Evolutionary conservation across 2,329 filamentous ascomycete species (phyloP).

Genomic region (Cordyceps cateniannulata): DNA sequence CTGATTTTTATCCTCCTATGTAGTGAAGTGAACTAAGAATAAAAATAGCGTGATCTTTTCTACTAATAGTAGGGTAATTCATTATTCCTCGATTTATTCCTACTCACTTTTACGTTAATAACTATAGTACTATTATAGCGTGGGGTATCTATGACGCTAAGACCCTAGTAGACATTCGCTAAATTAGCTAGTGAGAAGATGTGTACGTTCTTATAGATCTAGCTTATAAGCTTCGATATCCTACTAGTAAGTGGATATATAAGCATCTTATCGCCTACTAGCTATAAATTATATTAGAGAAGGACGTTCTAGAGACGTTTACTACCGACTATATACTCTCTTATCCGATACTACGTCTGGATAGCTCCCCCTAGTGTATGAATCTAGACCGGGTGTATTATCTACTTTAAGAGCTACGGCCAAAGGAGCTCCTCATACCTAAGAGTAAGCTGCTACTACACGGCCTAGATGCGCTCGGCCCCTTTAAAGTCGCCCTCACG

Average conservation of each 20-base stretch:
- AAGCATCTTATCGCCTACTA: background rate
- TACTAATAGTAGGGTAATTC: background rate
- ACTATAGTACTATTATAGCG: background rate
- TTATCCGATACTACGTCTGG: background rate
- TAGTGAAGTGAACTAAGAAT: background rate
- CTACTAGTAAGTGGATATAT: background rate
- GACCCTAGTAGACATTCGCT: background rate
- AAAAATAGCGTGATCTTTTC: background rate
- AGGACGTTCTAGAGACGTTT: constrained; percentile 1
- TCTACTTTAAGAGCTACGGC: background rate
- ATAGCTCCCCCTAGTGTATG: background rate
- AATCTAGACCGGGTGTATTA: background rate
- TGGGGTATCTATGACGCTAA: background rate
- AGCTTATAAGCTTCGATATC: background rate
- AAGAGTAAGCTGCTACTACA: background rate
- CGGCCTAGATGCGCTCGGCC: background rate
- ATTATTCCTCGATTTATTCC: background rate
- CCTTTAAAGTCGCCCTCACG: background rate
- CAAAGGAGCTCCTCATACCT: background rate
- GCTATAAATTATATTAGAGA: background rate
- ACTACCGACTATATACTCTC: background rate
- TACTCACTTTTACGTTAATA: background rate
- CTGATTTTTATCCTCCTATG: background rate
- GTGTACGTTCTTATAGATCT: background rate
- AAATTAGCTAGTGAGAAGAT: background rate